phyloP scores from a whole-genome alignment of 768 basidiomycete species.

The Phaffia tasmanica region DNA sequence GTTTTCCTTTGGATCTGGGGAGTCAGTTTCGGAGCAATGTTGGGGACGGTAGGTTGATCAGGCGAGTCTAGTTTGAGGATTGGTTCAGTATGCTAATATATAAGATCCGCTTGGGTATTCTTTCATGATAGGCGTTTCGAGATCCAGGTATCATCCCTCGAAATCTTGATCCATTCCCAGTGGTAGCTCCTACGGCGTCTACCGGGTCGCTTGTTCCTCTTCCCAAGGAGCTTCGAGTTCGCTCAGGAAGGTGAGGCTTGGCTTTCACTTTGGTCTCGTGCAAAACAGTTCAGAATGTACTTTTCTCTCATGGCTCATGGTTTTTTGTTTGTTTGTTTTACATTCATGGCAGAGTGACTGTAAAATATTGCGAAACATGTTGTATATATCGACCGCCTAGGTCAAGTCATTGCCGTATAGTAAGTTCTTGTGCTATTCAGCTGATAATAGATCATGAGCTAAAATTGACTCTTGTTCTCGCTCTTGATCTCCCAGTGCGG shows the following conservation, averaged over 20 bases:
- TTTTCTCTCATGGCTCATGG: neutral
- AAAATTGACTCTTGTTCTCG: too few relatives aligned
- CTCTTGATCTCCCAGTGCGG: conserved; percentile 54
- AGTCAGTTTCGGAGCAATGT: conserved; percentile 62
- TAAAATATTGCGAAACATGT: conserved; percentile 91
- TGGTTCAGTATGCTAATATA: neutral
- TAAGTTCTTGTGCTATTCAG: conserved; percentile 36
- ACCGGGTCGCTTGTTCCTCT: conserved; percentile 54
- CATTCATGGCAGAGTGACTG: conserved; percentile 53
- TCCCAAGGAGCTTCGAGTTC: conserved; percentile 70
- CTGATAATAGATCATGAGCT: neutral
- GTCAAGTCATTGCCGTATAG: conserved; percentile 92
- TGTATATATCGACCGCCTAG: conserved; percentile 83
- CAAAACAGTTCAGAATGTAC: too few relatives aligned
- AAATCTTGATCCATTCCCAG: conserved; percentile 73
- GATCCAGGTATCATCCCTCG: conserved; percentile 87
- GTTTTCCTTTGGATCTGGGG: conserved; percentile 45
- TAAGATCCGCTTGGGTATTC: neutral
- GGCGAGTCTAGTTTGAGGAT: neutral
- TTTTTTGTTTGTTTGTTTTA: too few relatives aligned
- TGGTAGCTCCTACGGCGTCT: conserved; percentile 50
- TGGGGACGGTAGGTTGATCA: conserved; percentile 52
- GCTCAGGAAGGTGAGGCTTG: conserved; percentile 56
- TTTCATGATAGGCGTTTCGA: conserved; percentile 48
- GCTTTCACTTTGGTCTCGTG: neutral